These are phyloP conservation scores for Exophiala calicioides DNA, from an alignment of 2,329 filamentous ascomycete species.

Conservation along the genomic window DNA sequence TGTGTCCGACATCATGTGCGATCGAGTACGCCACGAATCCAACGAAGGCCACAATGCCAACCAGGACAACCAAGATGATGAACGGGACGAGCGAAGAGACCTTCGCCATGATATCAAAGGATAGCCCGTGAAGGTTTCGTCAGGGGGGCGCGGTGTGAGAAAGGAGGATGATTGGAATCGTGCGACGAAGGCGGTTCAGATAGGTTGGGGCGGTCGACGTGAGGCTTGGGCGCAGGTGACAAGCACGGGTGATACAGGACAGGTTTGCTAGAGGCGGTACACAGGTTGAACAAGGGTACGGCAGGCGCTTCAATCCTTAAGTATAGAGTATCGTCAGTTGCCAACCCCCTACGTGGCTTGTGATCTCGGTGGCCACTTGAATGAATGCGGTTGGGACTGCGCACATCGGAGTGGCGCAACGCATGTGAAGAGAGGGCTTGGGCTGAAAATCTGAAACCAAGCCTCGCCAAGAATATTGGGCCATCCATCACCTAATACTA, in stretches of 20 bases:
- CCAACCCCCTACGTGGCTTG: no score
- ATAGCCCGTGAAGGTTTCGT: background rate
- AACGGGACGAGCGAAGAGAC: constrained; percentile 52
- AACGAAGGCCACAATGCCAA: constrained; percentile 53
- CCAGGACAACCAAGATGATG: constrained; percentile 56
- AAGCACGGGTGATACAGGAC: no score
- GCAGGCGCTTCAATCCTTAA: no score
- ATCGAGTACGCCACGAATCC: constrained; percentile 61
- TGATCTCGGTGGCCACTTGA: no score
- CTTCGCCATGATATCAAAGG: constrained; percentile 25
- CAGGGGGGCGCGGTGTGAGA: background rate
- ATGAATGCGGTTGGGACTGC: no score
- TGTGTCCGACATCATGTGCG: constrained; percentile 58
- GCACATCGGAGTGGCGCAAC: no score
- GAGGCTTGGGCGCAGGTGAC: no score
- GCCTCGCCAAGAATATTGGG: background rate
- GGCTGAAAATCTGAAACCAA: background rate
- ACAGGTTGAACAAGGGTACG: no score
- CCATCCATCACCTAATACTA: no score
- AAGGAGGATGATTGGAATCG: background rate
- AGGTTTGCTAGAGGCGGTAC: no score
- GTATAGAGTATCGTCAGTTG: no score
- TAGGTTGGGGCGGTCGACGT: background rate
- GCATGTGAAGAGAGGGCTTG: background rate
- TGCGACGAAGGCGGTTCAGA: background rate